Evolutionary conservation across 306 rosid genomes (phyloP), one percentile per base, ranked within the genome.

Genomic region (Cucurbita ficifolia): DNA sequence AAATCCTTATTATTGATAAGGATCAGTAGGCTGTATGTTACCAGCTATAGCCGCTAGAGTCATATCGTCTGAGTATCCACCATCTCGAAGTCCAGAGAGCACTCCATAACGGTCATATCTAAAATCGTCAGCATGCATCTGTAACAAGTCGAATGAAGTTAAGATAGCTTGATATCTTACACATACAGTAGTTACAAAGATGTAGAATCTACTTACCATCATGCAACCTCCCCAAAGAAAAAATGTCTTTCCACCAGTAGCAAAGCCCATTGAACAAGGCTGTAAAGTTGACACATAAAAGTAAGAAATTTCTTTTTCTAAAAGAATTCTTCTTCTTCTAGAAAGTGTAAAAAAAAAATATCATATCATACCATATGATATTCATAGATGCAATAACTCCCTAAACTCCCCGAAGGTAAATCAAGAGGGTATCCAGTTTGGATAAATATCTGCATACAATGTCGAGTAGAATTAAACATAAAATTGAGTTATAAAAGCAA

Each of bases 151-250:
- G 70, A 70, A 61, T 56, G 6, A 58, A 35, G 71, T 48, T 86
- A 68, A 12, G 6, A 11, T 5, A 49, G 48, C 64, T 68, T 2
- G 1, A 81, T 63, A 22, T 46, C 35, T 75, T 19, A 58, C 68
- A 73, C 51, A 72, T 38, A 53, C 49, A 72, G 39, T 48, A 74
- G 62, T 46, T 8, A 54, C 50, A 51, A 70, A 77, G 42, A 72
- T 21, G 74, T 38, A 49, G 82, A 65, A 80, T 78, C 60, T 79
- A 89, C 91, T 88, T 84, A 80, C 99, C 99, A 95, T 95, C 99
- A 95, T 95, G 96, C 99, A 95, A 63, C 99, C 99, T 88, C 99
- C 99, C 99, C 99, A 95, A 18, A 95, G 85, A 82, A 95, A 95
- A 82, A 95, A 95, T 65, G 99, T 95, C 84, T 81, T 88, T 74